phyloP scores from a whole-genome alignment of 202 grass and related monocot genomes.

The Zoysia matrella region DNA sequence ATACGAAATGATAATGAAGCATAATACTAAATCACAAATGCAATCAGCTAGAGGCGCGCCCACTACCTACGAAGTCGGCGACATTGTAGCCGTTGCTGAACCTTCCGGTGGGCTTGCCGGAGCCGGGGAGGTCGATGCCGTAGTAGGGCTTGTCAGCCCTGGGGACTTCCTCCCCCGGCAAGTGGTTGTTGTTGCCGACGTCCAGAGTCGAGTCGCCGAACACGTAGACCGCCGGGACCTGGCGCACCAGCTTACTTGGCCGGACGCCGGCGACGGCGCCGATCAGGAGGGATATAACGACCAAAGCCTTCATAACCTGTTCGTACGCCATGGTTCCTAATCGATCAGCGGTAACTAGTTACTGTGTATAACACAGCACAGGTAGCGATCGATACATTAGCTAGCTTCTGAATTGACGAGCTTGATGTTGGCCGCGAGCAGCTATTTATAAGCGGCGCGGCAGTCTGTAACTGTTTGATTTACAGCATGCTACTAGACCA shows the following conservation, averaged over 20 bases:
- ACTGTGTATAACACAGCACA: neutral
- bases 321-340: neutral
- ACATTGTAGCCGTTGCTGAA: conserved; percentile 66
- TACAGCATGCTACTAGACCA: no score
- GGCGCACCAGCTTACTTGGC: neutral
- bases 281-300: neutral
- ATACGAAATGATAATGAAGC: no score
- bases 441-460: no score
- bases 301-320: conserved; percentile 19
- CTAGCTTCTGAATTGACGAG: no score
- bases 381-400: neutral
- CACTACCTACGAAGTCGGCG: conserved; percentile 47
- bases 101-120: conserved; percentile 50
- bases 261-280: neutral
- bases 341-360: neutral
- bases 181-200: conserved; percentile 54
- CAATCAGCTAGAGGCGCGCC: no score
- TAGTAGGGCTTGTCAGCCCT: conserved; percentile 30
- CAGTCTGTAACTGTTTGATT: no score
- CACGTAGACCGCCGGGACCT: conserved; percentile 53
- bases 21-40: no score
- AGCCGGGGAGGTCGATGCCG: conserved; percentile 40
- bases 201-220: conserved; percentile 54
- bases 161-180: conserved; percentile 6
- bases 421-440: no score